Conservation (phyloP, 805 yeast species). For the Tetrapisispora nanseiensis region DNA sequence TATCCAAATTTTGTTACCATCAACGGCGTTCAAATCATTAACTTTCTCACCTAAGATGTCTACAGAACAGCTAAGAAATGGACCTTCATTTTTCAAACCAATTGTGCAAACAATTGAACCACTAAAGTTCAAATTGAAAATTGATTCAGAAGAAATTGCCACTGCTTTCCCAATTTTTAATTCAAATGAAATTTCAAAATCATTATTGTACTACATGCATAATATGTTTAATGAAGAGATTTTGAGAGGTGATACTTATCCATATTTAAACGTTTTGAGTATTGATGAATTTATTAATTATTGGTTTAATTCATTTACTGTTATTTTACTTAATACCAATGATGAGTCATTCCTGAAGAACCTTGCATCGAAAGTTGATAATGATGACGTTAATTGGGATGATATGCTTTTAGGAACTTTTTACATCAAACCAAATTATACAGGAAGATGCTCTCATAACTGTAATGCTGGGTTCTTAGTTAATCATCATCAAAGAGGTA, state of each 20-base stretch:
- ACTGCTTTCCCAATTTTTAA: constrained; percentile 55
- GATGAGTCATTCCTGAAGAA: constrained; percentile 4
- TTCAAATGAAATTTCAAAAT: constrained; percentile 39
- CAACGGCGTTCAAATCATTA: too few species aligned
- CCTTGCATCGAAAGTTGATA: constrained; percentile 10
- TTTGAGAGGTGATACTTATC: constrained; percentile 69
- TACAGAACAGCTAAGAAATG: constrained; percentile 16
- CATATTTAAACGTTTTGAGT: constrained; percentile 37
- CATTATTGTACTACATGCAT: constrained; percentile 38
- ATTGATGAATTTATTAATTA: constrained; percentile 46
- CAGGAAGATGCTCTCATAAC: constrained; percentile 74
- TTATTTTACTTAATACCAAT: constrained; percentile 45
- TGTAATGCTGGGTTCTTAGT: constrained; percentile 87
- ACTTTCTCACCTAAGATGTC: too few species aligned
- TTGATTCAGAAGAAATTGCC: constrained; percentile 37
- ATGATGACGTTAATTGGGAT: constrained; percentile 35
- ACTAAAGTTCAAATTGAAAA: constrained; percentile 31
- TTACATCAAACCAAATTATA: constrained; percentile 78
- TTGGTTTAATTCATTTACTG: constrained; percentile 62
- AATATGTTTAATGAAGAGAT: constrained; percentile 54
- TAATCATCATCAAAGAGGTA: constrained; percentile 46
- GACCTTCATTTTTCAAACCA: constrained; percentile 29
- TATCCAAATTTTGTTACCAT: too few species aligned
- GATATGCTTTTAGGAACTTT: constrained; percentile 56
- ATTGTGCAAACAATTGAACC: constrained; percentile 30